Conservation (phyloP, 148 eudicot species). For the Rhododendron simsii region DNA sequence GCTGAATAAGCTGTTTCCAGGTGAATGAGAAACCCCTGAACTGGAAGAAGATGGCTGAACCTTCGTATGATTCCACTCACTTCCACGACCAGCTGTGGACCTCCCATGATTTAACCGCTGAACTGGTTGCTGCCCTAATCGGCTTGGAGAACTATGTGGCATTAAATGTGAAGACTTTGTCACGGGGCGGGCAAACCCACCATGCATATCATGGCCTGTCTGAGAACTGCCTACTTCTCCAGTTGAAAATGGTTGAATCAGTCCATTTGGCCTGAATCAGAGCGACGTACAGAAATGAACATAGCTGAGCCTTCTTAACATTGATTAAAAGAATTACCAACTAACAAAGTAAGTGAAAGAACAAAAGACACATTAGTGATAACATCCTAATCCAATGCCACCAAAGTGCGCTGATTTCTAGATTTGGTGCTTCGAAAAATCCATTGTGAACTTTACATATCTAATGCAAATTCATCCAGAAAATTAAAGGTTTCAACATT, state of each 20-base stretch:
- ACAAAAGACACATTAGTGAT: not conserved
- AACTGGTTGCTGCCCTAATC: constrained; percentile 64
- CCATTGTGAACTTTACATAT: not conserved
- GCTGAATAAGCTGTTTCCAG: constrained; percentile 43
- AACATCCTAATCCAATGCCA: not conserved
- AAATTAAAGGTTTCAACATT: not conserved
- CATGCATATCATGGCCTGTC: constrained; percentile 39
- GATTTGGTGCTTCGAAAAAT: not conserved
- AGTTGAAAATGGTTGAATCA: constrained; percentile 49
- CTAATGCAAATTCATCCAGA: not conserved
- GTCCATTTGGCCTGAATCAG: constrained; percentile 57
- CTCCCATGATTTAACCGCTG: constrained; percentile 61
- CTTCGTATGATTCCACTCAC: constrained; percentile 55
- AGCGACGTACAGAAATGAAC: not conserved
- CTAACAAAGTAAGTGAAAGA: not conserved
- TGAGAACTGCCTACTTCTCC: constrained; percentile 49
- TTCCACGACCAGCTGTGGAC: constrained; percentile 38
- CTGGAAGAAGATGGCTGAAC: constrained; percentile 38
- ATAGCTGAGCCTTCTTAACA: not conserved
- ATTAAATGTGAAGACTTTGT: constrained; percentile 41
- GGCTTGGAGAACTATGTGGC: constrained; percentile 62
- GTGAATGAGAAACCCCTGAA: constrained; percentile 48
- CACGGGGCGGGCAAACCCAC: constrained; percentile 46
- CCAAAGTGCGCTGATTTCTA: not conserved
- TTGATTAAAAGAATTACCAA: not conserved